Evolutionary conservation across 2,329 filamentous ascomycete genomes (phyloP).

Genomic region (Neopestalotiopsis sp.): DNA sequence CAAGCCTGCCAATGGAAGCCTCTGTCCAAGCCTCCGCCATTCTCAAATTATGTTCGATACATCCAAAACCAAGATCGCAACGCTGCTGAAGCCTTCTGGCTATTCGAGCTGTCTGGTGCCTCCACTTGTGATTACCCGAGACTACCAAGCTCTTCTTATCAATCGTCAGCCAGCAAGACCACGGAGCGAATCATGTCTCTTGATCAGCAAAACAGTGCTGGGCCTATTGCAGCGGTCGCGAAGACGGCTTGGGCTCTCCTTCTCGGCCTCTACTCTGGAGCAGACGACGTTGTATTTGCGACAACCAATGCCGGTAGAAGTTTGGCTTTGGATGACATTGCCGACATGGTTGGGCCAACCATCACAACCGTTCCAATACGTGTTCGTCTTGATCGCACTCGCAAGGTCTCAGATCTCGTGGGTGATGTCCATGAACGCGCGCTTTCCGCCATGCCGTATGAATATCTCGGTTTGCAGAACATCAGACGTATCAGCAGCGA

Average conservation of each 20-base stretch:
- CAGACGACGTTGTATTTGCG: slow-evolving; percentile 15
- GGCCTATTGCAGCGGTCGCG: not conserved
- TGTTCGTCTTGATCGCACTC: not conserved
- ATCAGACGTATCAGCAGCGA: slow-evolving; percentile 8
- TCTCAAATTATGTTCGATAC: slow-evolving; percentile 4
- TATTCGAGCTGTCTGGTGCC: slow-evolving; percentile 3
- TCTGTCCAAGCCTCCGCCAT: slow-evolving; percentile 1
- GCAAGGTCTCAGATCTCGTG: not conserved
- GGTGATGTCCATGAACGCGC: slow-evolving; percentile 4
- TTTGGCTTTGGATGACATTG: slow-evolving; percentile 13
- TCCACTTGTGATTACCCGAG: slow-evolving; percentile 9
- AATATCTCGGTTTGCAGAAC: slow-evolving; percentile 14
- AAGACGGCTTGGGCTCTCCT: slow-evolving; percentile 13
- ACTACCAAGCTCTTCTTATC: slow-evolving; percentile 1
- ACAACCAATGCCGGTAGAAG: slow-evolving; percentile 15
- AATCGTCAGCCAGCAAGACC: slow-evolving; percentile 6
- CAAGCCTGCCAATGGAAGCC: slow-evolving; percentile 14
- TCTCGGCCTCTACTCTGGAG: slow-evolving; percentile 8
- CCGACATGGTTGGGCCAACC: slow-evolving; percentile 16
- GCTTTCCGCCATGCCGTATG: not conserved
- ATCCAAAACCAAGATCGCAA: slow-evolving; percentile 8
- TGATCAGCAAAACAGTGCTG: not conserved
- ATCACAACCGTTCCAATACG: slow-evolving; percentile 16
- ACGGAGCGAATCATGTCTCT: slow-evolving; percentile 9
- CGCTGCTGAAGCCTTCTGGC: slow-evolving; percentile 6